These are phyloP conservation scores for Fomitopsis betulina DNA, from an alignment of 1,284 basidiomycete species.

Conservation along the genomic window DNA sequence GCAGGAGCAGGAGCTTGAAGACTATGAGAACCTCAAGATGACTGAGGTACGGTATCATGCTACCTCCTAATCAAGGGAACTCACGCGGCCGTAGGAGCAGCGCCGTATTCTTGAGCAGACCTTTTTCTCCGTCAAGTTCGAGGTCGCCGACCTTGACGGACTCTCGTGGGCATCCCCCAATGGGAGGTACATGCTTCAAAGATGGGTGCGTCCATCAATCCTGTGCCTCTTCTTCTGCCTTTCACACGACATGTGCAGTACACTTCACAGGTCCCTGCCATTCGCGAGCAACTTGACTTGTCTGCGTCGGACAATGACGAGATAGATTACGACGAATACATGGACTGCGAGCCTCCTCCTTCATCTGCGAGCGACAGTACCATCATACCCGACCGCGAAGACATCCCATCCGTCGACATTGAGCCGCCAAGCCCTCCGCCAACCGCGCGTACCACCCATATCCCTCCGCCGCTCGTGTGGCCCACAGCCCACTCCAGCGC, in stretches of 20 bases:
- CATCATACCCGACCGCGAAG: background rate
- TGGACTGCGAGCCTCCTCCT: background rate
- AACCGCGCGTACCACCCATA: background rate
- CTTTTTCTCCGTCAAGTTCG: constrained; percentile 41
- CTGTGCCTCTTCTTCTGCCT: background rate
- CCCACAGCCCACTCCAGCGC: background rate
- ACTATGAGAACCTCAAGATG: background rate
- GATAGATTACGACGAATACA: background rate
- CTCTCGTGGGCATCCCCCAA: constrained; percentile 19
- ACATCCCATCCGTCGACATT: background rate
- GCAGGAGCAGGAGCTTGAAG: constrained; percentile 2
- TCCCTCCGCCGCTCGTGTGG: background rate
- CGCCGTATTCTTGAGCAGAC: constrained; percentile 32
- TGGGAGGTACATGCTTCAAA: background rate
- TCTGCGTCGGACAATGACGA: background rate
- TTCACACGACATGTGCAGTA: background rate
- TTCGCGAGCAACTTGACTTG: background rate
- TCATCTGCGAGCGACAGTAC: background rate
- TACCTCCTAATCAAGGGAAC: background rate
- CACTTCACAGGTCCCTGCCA: background rate
- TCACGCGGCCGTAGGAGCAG: constrained; percentile 32
- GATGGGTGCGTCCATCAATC: constrained; percentile 6
- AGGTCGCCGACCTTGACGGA: constrained; percentile 46
- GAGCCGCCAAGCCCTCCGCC: background rate
- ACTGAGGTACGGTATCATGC: background rate